These are phyloP conservation scores for Cercospora brassicicola DNA, from an alignment of 2,329 filamentous ascomycete species.

Conservation along the genomic window DNA sequence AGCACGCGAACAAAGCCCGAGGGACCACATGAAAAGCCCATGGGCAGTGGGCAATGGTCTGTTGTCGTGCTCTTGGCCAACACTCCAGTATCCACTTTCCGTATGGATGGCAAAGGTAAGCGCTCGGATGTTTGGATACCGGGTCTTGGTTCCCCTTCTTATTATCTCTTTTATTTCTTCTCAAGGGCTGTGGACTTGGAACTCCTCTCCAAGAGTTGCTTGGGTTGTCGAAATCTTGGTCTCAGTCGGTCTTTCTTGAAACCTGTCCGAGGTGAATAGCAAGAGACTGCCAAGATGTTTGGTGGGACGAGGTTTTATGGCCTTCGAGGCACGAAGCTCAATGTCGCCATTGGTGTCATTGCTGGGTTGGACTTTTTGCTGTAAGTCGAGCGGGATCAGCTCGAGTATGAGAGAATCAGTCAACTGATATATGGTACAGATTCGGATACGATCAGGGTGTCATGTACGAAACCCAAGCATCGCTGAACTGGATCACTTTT, in stretches of 20 bases:
- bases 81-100: conserved; percentile 7
- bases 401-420: background rate
- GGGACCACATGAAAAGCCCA: conserved; percentile 3
- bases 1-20: background rate
- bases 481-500: background rate
- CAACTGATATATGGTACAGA: background rate
- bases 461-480: conserved; percentile 23
- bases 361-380: conserved; percentile 45
- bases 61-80: background rate
- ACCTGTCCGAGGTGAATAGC: background rate
- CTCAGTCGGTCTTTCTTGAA: background rate
- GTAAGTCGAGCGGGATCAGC: background rate
- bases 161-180: background rate
- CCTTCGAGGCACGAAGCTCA: conserved; percentile 45
- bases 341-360: conserved; percentile 46
- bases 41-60: conserved; percentile 12
- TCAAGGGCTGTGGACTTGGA: background rate
- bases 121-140: background rate
- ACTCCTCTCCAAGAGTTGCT: background rate
- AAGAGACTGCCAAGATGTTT: conserved; percentile 12
- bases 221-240: background rate
- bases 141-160: background rate
- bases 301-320: conserved; percentile 38
- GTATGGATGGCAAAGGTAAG: conserved; percentile 17
- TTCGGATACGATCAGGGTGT: conserved; percentile 39